These are phyloP conservation scores for Ilex paraguariensis DNA, from an alignment of 305 asterid genomes.

Conservation along the genomic window DNA sequence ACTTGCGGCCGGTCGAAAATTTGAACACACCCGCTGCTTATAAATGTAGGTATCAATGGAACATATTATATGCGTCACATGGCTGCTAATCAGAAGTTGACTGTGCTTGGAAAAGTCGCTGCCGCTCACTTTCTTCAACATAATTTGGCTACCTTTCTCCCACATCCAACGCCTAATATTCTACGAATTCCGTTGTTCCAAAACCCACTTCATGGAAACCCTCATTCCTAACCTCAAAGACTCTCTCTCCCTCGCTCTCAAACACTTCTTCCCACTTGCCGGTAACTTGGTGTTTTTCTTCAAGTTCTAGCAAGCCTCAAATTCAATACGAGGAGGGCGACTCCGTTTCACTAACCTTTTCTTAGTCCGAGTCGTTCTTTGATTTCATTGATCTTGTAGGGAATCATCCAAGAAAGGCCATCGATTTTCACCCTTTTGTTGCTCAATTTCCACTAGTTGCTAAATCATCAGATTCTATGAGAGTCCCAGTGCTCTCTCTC, in stretches of 20 bases:
- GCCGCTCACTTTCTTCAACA: not conserved
- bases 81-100: no score
- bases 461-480: constrained; percentile 12
- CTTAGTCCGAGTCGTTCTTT: constrained; percentile 25
- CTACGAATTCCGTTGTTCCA: not conserved
- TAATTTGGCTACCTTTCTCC: not conserved
- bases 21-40: no score
- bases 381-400: constrained; percentile 26
- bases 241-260: no score
- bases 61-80: no score
- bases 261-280: no score
- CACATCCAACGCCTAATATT: not conserved
- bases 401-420: constrained; percentile 25
- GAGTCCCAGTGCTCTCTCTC: constrained; percentile 25
- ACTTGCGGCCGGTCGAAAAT: no score
- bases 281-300: no score
- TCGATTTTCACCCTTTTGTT: constrained; percentile 30
- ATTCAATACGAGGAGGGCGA: not conserved
- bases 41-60: no score
- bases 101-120: no score
- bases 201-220: not conserved
- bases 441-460: constrained; percentile 20
- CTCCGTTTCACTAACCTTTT: not conserved
- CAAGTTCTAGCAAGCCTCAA: not conserved
- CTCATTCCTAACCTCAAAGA: not conserved